A percentile compares a stretch with the other conserved stretches of the same genome.
phyloP scores from a whole-genome alignment of 2,329 filamentous ascomycete genomes.

The Penicillium sp. region DNA sequence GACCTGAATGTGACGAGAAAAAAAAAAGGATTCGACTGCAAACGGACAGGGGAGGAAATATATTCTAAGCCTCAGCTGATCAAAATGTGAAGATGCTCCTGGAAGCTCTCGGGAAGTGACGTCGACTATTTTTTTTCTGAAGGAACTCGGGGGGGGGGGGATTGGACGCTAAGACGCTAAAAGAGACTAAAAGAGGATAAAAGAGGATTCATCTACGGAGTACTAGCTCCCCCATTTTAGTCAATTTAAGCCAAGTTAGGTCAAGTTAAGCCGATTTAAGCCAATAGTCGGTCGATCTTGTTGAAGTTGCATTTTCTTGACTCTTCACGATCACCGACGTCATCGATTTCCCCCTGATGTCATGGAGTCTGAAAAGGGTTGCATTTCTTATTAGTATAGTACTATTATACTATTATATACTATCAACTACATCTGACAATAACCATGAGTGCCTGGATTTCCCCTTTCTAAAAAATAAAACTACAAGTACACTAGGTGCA shows the following conservation, averaged over 20 bases:
- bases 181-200: no score
- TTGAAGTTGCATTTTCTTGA: constrained; percentile 7
- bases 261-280: not conserved
- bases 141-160: not conserved
- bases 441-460: not conserved
- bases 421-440: not conserved
- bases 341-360: constrained; percentile 24
- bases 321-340: constrained; percentile 25
- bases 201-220: no score
- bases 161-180: constrained; percentile 3
- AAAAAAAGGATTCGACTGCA: constrained; percentile 14
- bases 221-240: not conserved
- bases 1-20: not conserved
- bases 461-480: not conserved
- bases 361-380: constrained; percentile 8
- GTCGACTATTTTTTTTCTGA: constrained; percentile 12
- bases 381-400: not conserved
- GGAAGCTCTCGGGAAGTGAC: constrained; percentile 14
- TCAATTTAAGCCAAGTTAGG: no score
- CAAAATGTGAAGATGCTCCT: constrained; percentile 3
- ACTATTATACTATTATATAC: no score
- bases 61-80: not conserved
- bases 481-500: no score
- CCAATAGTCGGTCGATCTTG: constrained; percentile 14
- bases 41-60: constrained; percentile 13